phyloP scores from a whole-genome alignment of 225 moss, liverwort and hornwort genomes.

The Polytrichum commune region DNA sequence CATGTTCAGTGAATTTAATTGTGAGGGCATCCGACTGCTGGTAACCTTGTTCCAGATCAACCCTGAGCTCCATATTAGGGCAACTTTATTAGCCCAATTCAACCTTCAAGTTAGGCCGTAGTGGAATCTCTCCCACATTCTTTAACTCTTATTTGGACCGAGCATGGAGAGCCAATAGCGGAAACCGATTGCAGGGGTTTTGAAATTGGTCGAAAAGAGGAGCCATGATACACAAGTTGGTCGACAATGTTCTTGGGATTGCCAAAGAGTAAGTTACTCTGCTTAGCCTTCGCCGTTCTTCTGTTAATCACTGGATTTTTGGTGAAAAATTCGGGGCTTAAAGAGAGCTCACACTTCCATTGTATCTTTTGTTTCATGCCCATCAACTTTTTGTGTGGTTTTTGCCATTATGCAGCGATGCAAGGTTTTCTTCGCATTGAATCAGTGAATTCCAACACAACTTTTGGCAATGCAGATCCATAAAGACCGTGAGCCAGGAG shows the following conservation, averaged over 20 bases:
- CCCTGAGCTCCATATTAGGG: too few relatives aligned
- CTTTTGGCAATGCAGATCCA: slow-evolving; percentile 48
- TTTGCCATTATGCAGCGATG: background rate
- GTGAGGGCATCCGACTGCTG: too few relatives aligned
- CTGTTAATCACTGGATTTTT: background rate
- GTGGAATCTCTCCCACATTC: too few relatives aligned
- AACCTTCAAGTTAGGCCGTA: too few relatives aligned
- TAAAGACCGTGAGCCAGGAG: slow-evolving; percentile 82
- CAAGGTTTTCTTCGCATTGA: background rate
- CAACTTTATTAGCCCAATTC: too few relatives aligned
- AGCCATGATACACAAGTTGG: slow-evolving; percentile 45
- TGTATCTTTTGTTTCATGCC: too few relatives aligned
- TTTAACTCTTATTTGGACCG: too few relatives aligned
- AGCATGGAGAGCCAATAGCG: too few relatives aligned
- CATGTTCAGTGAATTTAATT: too few relatives aligned
- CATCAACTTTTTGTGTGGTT: background rate
- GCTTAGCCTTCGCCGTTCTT: background rate
- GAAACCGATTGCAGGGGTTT: too few relatives aligned
- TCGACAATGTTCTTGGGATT: slow-evolving; percentile 44
- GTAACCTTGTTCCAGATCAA: too few relatives aligned
- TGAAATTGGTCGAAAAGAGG: too few relatives aligned
- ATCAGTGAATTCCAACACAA: background rate
- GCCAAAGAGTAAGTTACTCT: slow-evolving; percentile 46
- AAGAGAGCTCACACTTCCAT: background rate
- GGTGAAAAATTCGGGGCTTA: background rate